A percentile compares a stretch with the other conserved stretches of the same genome.
phyloP scores from a whole-genome alignment of 2,329 filamentous ascomycete species.

The Corinectria fuckeliana region DNA sequence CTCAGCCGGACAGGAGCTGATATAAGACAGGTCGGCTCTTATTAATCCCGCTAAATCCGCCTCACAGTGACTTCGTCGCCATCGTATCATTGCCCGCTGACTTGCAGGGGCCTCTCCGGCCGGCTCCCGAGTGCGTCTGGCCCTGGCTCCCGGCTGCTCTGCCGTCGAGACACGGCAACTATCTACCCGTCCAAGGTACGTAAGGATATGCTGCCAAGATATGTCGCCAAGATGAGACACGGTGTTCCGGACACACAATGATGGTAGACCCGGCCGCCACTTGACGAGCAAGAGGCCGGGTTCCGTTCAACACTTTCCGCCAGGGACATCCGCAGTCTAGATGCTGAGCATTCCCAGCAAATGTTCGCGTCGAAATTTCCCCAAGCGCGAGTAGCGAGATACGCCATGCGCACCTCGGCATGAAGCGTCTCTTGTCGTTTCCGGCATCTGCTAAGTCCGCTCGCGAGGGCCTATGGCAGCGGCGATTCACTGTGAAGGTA shows the following conservation, averaged over 20 bases:
- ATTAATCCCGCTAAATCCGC: slow-evolving; percentile 29
- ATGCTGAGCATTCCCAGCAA: too few species aligned
- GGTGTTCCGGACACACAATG: background rate
- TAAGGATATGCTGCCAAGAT: too few species aligned
- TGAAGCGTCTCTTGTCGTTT: background rate
- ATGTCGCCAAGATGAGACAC: background rate
- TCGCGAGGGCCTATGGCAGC: background rate
- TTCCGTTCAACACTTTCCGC: background rate
- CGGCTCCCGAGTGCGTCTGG: slow-evolving; percentile 22
- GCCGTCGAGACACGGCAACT: background rate
- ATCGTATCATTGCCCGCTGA: background rate
- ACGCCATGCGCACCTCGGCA: background rate
- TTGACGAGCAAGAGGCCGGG: background rate
- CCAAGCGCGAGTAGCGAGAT: background rate
- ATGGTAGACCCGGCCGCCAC: background rate
- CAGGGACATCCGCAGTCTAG: background rate
- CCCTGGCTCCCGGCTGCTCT: slow-evolving; percentile 6
- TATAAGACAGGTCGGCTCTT: slow-evolving; percentile 3
- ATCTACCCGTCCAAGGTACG: background rate
- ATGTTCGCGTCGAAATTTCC: background rate
- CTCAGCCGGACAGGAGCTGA: background rate
- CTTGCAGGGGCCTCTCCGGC: background rate
- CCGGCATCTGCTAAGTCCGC: slow-evolving; percentile 14
- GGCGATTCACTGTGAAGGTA: background rate
- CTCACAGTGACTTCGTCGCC: background rate